phyloP scores from a whole-genome alignment of 2,329 filamentous ascomycete species.

The Colletotrichum sp. region DNA sequence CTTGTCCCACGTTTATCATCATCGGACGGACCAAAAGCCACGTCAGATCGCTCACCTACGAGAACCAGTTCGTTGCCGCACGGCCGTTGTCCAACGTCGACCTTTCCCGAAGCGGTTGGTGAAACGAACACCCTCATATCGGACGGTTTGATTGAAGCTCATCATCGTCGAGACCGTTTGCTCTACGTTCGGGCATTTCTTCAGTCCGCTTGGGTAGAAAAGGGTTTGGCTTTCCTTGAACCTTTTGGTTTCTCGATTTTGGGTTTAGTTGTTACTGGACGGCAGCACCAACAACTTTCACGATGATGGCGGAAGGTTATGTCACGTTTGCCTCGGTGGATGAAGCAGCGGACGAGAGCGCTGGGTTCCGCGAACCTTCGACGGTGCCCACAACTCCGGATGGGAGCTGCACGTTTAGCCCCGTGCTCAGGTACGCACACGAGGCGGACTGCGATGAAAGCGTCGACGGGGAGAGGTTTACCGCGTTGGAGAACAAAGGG shows the following conservation, averaged over 20 bases:
- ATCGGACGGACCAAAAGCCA: not conserved
- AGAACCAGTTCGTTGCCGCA: not conserved
- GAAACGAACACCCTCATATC: constrained; percentile 16
- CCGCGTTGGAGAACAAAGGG: not conserved
- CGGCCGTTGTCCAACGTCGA: not conserved
- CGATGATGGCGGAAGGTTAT: not conserved
- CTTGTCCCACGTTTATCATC: not conserved
- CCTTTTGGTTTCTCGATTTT: not conserved
- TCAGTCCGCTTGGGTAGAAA: not conserved
- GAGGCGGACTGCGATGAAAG: not conserved
- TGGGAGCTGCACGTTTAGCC: constrained; percentile 46
- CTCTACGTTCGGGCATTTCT: not conserved
- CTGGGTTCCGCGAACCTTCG: constrained; percentile 27
- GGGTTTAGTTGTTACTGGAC: not conserved
- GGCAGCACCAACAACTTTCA: not conserved
- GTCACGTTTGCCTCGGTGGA: not conserved
- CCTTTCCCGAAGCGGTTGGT: not conserved
- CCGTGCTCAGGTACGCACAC: constrained; percentile 36
- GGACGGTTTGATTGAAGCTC: constrained; percentile 10
- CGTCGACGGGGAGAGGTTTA: constrained; percentile 20
- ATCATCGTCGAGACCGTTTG: not conserved
- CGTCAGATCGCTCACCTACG: not conserved
- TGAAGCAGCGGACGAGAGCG: not conserved
- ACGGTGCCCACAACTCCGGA: constrained; percentile 51
- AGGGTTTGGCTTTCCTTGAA: not conserved